A percentile compares a stretch with the other conserved stretches of the same genome.
These are phyloP conservation scores for Starmerella asiatica DNA, from an alignment of 805 yeast species.

Conservation along the genomic window DNA sequence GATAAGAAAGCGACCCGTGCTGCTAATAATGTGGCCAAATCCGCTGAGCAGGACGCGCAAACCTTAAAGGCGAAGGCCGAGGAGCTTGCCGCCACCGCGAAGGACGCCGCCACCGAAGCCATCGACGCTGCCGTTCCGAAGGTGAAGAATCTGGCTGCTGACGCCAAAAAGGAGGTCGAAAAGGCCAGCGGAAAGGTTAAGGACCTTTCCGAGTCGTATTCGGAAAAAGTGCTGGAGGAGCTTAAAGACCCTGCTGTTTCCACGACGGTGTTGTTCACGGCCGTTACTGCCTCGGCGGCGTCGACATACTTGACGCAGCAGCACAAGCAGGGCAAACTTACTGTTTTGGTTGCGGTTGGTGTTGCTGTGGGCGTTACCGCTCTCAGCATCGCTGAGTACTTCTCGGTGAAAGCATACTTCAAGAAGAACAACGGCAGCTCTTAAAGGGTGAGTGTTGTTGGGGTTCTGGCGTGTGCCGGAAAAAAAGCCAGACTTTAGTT, in stretches of 20 bases:
- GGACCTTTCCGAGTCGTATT: conserved; percentile 14
- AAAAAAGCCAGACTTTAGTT: too few species aligned
- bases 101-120: conserved; percentile 9
- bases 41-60: conserved; percentile 2
- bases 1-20: conserved; percentile 3
- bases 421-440: conserved; percentile 13
- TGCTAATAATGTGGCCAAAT: conserved; percentile 1
- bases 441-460: too few species aligned
- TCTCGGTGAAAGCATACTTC: conserved; percentile 23
- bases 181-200: conserved; percentile 11
- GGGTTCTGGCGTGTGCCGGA: too few species aligned
- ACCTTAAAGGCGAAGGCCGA: conserved; percentile 3
- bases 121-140: conserved; percentile 5
- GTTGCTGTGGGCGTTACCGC: conserved; percentile 23
- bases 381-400: conserved; percentile 22
- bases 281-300: conserved; percentile 23
- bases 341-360: conserved; percentile 18
- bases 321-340: conserved; percentile 22
- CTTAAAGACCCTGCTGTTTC: conserved; percentile 22
- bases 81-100: conserved; percentile 6
- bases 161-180: conserved; percentile 15
- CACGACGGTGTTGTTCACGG: conserved; percentile 22
- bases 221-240: conserved; percentile 20
- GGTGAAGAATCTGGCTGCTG: conserved; percentile 7
- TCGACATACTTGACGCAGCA: conserved; percentile 23